phyloP scores from a whole-genome alignment of 345 rosid genomes.

The Brassica cretica region DNA sequence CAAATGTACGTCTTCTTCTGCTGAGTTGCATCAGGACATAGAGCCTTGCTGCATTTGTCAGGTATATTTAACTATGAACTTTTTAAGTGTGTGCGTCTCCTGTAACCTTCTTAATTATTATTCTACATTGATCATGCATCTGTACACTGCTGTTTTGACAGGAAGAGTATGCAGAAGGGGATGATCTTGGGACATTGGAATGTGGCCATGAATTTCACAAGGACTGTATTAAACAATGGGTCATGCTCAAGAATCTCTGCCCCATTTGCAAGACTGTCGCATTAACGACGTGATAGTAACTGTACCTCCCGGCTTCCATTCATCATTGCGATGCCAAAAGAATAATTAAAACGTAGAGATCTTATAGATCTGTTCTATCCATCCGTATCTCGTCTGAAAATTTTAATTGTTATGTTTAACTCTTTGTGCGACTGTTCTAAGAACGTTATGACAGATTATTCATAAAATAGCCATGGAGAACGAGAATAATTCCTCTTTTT shows the following conservation, averaged over 20 bases:
- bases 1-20: conserved; percentile 38
- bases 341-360: background rate
- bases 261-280: conserved; percentile 84
- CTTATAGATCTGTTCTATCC: conserved; percentile 2
- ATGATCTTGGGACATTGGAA: conserved; percentile 70
- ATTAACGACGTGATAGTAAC: conserved; percentile 42
- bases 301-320: background rate
- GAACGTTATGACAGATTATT: conserved; percentile 29
- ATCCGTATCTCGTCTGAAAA: conserved; percentile 1
- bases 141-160: conserved; percentile 34
- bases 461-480: conserved; percentile 10
- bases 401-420: conserved; percentile 9
- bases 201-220: conserved; percentile 84
- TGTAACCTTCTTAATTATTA: background rate
- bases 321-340: conserved; percentile 4
- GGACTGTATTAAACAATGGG: conserved; percentile 80
- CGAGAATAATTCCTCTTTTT: conserved; percentile 17
- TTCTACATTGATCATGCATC: background rate
- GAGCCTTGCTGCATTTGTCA: conserved; percentile 94
- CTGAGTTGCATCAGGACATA: conserved; percentile 41
- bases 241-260: conserved; percentile 78
- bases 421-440: conserved; percentile 33
- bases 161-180: conserved; percentile 79
- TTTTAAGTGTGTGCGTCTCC: background rate
- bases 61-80: conserved; percentile 49